phyloP scores from a whole-genome alignment of 148 eudicot genomes.

The Heliosperma pusillum region DNA sequence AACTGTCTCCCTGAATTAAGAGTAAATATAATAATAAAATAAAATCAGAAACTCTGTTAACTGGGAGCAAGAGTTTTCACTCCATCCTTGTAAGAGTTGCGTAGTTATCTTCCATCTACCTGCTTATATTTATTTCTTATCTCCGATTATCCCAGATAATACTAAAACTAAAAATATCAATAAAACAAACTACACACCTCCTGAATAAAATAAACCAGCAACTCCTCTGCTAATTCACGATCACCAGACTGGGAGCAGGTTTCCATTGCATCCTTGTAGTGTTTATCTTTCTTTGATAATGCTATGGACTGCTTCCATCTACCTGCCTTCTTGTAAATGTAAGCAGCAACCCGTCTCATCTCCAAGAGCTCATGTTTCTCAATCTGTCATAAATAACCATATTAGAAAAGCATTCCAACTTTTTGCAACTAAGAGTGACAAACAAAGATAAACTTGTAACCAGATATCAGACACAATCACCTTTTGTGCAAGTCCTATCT shows the following conservation, averaged over 20 bases:
- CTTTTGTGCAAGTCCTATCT: constrained; percentile 96
- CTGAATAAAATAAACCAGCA: constrained; percentile 88
- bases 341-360: constrained; percentile 98
- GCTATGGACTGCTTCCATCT: constrained; percentile 99
- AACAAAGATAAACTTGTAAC: neutral
- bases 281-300: constrained; percentile 90
- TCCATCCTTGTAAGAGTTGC: neutral
- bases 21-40: neutral
- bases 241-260: constrained; percentile 98
- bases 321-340: constrained; percentile 94
- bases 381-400: constrained; percentile 42
- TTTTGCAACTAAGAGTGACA: neutral
- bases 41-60: neutral
- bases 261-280: constrained; percentile 97
- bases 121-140: neutral
- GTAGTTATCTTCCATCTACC: neutral
- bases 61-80: neutral
- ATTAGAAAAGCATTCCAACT: neutral
- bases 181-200: constrained; percentile 43
- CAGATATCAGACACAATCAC: constrained; percentile 27
- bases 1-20: neutral
- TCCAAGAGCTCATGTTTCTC: constrained; percentile 99
- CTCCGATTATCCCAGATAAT: neutral
- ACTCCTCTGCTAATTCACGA: constrained; percentile 93
- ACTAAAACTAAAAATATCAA: neutral